Evolutionary conservation across 1,139 yeast genomes (phyloP), one percentile per base, ranked within the genome.

Genomic region (Groenewaldozyma sp.): DNA sequence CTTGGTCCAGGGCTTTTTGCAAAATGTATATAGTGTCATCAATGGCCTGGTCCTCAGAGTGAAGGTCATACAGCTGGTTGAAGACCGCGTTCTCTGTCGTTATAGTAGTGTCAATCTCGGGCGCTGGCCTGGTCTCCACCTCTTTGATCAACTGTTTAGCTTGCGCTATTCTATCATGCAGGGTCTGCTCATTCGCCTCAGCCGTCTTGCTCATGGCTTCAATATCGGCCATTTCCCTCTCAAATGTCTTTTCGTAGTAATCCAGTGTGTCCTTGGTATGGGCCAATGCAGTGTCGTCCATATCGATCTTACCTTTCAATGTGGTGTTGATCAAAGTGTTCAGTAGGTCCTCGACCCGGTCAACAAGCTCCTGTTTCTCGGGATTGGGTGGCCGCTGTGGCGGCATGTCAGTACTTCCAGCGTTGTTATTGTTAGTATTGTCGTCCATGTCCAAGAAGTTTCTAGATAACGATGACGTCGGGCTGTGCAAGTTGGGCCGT

Each of bases 21-120:
- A 87, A 65, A 13, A 76, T 66, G 42, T 73, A 68, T n/a, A 74
- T 62, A 0, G 86, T 67, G 54, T 87, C 95, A 35, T 74, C 74
- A 21, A 78, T 71, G 0, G 94, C 82, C 47, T 73, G 69, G 40
- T 81, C 82, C 31, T 76, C 80, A 34, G 87, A 73, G 0, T 74
- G 75, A 1, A 79, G 63, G 22, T 74, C 74, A 55, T 82, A 82
- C n/a, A 86, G 64, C 53, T 76, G 80, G 43, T 67, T 67, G 46
- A 63, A 64, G 1, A 68, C 74, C 1, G 64, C 63, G 2, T 71
- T 68, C 40, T 71, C 76, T 0, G 73, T 72, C 32, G 64, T 59
- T 1, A 72, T 59, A 3, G 63, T 49, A 10, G 64, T 65, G 40
- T 71, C 76, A 2, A 69, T 51, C 22, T 65, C 53, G 5, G 64